Evolutionary conservation across 345 rosid species (phyloP).

Genomic region (Draba incana): DNA sequence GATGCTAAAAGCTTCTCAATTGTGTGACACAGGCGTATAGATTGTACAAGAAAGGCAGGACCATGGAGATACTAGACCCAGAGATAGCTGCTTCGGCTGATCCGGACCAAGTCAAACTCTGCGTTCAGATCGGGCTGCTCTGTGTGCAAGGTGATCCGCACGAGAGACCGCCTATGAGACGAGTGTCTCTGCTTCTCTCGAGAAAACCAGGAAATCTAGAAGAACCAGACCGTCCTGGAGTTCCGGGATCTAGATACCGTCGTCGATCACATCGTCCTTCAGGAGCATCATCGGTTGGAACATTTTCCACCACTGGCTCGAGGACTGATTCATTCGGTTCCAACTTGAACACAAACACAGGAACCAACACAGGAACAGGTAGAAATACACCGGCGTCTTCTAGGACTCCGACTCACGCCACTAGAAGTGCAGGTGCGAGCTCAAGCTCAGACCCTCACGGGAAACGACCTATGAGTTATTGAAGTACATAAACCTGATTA

Average conservation of each 20-base stretch:
- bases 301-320: constrained; percentile 44
- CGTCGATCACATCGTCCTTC: constrained; percentile 55
- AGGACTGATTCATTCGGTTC: constrained; percentile 52
- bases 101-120: constrained; percentile 58
- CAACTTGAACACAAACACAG: constrained; percentile 43
- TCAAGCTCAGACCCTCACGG: constrained; percentile 51
- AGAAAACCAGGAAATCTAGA: constrained; percentile 61
- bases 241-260: constrained; percentile 67
- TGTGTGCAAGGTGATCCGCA: constrained; percentile 87
- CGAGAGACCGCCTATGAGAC: constrained; percentile 65
- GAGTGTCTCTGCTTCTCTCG: constrained; percentile 69
- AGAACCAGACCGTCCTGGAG: constrained; percentile 72
- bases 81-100: constrained; percentile 55
- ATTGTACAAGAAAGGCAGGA: constrained; percentile 65
- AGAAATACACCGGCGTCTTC: constrained; percentile 37
- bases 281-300: constrained; percentile 46
- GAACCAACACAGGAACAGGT: constrained; percentile 29
- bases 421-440: constrained; percentile 39
- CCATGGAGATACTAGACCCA: constrained; percentile 72
- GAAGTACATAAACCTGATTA: constrained; percentile 23
- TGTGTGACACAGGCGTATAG: constrained; percentile 66
- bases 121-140: constrained; percentile 78
- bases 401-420: constrained; percentile 35
- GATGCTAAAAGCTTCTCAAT: neutral
- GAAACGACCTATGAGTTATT: constrained; percentile 56